Evolutionary conservation across 2,329 filamentous ascomycete species (phyloP).

Genomic region (Aspergillus neotritici): DNA sequence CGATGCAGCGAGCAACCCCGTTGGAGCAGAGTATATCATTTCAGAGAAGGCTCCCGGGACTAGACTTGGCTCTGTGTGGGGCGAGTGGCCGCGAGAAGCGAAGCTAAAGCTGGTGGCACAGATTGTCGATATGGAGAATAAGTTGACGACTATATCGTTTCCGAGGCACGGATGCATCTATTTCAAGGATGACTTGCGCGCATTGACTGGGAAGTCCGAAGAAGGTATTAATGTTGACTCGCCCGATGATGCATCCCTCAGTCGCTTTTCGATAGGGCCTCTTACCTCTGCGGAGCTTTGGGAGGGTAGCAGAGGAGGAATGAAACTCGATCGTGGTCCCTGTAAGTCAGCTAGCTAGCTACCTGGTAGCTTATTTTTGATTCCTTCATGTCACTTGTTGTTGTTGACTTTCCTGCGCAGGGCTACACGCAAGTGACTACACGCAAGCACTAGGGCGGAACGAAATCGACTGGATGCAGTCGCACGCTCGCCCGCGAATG

Average conservation of each 20-base stretch:
- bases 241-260: constrained; percentile 1
- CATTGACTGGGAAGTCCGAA: constrained; percentile 11
- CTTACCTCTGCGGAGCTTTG: constrained; percentile 20
- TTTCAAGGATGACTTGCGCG: constrained; percentile 21
- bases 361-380: background rate
- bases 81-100: constrained; percentile 19
- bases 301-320: constrained; percentile 13
- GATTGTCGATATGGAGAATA: constrained; percentile 25
- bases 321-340: constrained; percentile 26
- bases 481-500: constrained; percentile 20
- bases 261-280: constrained; percentile 20
- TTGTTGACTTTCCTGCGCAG: constrained; percentile 10
- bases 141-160: constrained; percentile 19
- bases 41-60: constrained; percentile 26
- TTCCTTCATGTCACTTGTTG: constrained; percentile 2
- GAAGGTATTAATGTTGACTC: constrained; percentile 7
- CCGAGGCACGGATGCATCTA: constrained; percentile 22
- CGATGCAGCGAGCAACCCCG: constrained; percentile 11
- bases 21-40: constrained; percentile 24
- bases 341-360: too few relatives aligned
- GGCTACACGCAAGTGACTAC: constrained; percentile 17
- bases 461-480: constrained; percentile 21
- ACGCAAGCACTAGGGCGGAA: constrained; percentile 20
- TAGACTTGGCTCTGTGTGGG: constrained; percentile 25
- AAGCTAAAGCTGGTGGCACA: constrained; percentile 22